Evolutionary conservation across 805 yeast genomes (phyloP).

Genomic region (Saccharomycopsis schoenii): DNA sequence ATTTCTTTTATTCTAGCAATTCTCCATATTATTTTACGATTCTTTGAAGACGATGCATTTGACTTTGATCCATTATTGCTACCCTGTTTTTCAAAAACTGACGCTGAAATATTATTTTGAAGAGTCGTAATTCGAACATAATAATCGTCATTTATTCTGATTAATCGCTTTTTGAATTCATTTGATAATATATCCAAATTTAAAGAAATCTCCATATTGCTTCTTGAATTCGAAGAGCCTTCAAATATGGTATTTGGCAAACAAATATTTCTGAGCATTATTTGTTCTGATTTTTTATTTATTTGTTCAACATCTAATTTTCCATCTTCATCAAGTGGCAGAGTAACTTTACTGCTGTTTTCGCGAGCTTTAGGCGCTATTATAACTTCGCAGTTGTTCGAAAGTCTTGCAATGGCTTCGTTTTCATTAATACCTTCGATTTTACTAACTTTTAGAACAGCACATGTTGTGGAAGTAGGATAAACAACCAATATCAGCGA

Average conservation of each 20-base stretch:
- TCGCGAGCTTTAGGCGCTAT: conserved; percentile 60
- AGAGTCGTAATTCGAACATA: background rate
- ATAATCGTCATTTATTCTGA: background rate
- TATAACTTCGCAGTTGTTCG: conserved; percentile 58
- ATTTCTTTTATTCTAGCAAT: background rate
- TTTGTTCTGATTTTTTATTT: conserved; percentile 25
- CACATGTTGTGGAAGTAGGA: conserved; percentile 51
- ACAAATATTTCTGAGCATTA: conserved; percentile 43
- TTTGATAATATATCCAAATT: background rate
- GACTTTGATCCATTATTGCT: background rate
- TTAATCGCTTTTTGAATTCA: background rate
- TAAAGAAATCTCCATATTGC: conserved; percentile 11
- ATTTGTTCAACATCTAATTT: background rate
- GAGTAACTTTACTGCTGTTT: conserved; percentile 20
- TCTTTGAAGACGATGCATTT: background rate
- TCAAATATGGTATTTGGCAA: conserved; percentile 40
- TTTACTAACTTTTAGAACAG: conserved; percentile 44
- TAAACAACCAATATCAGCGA: conserved; percentile 57
- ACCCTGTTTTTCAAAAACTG: background rate
- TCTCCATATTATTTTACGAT: background rate
- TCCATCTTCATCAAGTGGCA: background rate
- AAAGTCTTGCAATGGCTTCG: conserved; percentile 37
- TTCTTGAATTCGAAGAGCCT: background rate
- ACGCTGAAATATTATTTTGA: background rate
- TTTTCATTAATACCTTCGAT: conserved; percentile 32